phyloP scores from a whole-genome alignment of 768 basidiomycete genomes.

The Pholiota microspora region DNA sequence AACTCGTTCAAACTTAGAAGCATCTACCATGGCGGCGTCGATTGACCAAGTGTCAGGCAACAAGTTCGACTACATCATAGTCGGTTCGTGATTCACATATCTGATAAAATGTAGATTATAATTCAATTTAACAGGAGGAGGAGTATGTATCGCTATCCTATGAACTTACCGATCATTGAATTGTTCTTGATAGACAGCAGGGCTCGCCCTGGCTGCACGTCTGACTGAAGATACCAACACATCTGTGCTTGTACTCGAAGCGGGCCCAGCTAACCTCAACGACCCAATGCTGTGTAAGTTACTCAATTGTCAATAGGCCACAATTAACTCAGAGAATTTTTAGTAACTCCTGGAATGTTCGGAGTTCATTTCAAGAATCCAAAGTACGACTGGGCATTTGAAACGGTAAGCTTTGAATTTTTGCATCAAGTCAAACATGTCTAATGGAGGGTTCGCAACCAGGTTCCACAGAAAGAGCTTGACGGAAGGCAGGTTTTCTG shows the following conservation, averaged over 20 bases:
- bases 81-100: slow-evolving; percentile 24
- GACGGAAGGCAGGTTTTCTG: slow-evolving; percentile 25
- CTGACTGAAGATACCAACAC: slow-evolving; percentile 27
- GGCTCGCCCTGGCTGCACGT: slow-evolving; percentile 25
- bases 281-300: slow-evolving; percentile 23
- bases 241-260: slow-evolving; percentile 36
- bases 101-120: background rate
- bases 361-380: slow-evolving; percentile 5
- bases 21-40: background rate
- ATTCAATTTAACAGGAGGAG: slow-evolving; percentile 1
- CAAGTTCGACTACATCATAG: slow-evolving; percentile 30
- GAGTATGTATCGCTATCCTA: background rate
- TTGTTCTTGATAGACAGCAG: slow-evolving; percentile 3
- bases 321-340: background rate
- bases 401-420: slow-evolving; percentile 20
- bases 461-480: slow-evolving; percentile 20
- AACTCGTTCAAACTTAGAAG: no score
- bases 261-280: slow-evolving; percentile 26
- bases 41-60: slow-evolving; percentile 21
- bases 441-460: background rate
- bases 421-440: no score
- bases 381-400: slow-evolving; percentile 37
- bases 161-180: background rate
- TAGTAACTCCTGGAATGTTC: slow-evolving; percentile 1
- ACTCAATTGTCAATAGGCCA: background rate